Base-by-base conservation (phyloP, 257 asterid species). In the Przewalskia tangutica region DNA sequence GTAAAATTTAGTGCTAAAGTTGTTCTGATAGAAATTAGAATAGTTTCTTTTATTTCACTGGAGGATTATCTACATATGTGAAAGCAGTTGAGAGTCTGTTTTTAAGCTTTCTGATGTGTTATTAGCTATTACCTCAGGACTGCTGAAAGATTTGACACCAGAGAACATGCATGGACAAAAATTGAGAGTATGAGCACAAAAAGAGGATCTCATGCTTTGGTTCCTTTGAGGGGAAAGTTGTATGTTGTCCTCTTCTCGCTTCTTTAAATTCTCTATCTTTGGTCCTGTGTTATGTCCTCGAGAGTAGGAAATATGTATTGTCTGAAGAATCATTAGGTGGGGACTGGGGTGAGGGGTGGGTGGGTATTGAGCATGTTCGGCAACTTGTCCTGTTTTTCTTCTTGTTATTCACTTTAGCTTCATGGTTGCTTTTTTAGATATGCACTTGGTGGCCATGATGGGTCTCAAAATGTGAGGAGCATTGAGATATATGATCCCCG, bases 81-180 rank as follows among this genome's bases (percentile, higher is more conserved):
- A 48, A 48, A 73, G 79, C 36, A 20, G 20, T 73, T 13, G 13
- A 48, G 32, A 27, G 32, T 76, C 18, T 51, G 7, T 10, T 10
- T 76, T 76, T 5, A 0, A 71, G 50, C 13, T 64, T 27, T 23
- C 17, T 54, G 13, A 4, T 64, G 2, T 77, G 18, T 46, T 40
- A 73, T 76, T 9, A 20, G 34, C 38, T 11, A 48, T 50, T 44
- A 56, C 86, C 44, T 48, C 79, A 94, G 98, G 89, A 85, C 97
- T 85, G 97, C 95, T 59, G 97, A 94, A 89, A 91, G 95, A 84
- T 94, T 91, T 77, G 98, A 94, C 85, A 97, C 97, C 46, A 87
- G 98, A 84, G 94, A 94, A 83, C 92, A 92, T 86, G 85, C 94
- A 27, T 92, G 98, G 98, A 84, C 85, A 78, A 90, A 83, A 80